A percentile compares a stretch with the other conserved stretches of the same genome.
Conservation (phyloP, 257 asterid genomes). For the Salvia rosmarinus region DNA sequence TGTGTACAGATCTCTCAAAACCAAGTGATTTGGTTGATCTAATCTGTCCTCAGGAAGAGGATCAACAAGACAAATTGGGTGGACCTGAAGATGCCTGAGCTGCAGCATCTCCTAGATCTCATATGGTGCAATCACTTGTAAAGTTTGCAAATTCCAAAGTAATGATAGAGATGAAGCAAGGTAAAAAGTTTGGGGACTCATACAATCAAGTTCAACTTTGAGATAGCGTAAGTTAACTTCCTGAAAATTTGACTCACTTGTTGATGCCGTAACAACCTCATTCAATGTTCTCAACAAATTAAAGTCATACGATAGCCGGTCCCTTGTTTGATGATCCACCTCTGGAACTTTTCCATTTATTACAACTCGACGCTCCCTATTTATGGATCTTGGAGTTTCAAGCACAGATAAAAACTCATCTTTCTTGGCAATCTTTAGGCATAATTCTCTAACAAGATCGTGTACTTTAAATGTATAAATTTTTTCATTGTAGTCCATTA, state of each 20-base stretch:
- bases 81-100: neutral
- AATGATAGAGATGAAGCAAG: neutral
- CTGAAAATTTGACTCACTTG: neutral
- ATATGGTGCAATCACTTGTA: neutral
- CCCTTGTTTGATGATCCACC: too few relatives aligned
- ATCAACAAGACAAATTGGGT: neutral
- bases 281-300: conserved; percentile 1
- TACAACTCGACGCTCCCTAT: too few relatives aligned
- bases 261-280: neutral
- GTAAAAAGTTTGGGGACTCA: neutral
- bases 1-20: neutral
- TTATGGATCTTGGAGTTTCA: neutral
- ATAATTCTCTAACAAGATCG: neutral
- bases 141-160: neutral
- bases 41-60: neutral
- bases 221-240: too few relatives aligned
- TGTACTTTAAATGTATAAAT: neutral
- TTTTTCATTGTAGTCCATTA: neutral
- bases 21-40: neutral
- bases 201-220: too few relatives aligned
- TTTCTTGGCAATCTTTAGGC: neutral
- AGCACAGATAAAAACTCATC: neutral
- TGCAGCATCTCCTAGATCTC: neutral
- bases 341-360: too few relatives aligned
- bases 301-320: neutral